These are phyloP conservation scores for Akanthomyces lecanii DNA, from an alignment of 2,329 filamentous ascomycete species.

Conservation along the genomic window DNA sequence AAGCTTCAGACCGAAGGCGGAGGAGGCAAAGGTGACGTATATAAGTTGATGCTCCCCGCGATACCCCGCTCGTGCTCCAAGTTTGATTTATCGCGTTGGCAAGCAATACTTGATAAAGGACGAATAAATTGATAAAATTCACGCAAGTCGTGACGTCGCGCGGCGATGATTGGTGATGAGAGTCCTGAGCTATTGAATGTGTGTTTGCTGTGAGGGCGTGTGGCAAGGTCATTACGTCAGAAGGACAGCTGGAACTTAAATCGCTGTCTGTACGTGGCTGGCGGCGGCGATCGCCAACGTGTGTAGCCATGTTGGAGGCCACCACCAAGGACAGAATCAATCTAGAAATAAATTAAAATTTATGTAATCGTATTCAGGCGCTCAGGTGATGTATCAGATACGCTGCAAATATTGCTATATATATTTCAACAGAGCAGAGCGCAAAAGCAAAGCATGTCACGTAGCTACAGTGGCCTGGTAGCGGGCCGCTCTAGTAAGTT, in stretches of 20 bases:
- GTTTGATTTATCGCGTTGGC: background rate
- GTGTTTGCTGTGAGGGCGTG: background rate
- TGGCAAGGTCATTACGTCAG: slow-evolving; percentile 17
- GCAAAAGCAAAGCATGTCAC: no score
- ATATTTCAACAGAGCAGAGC: no score
- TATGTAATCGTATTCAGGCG: no score
- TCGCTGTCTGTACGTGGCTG: background rate
- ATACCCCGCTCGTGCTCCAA: background rate
- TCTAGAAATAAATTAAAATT: no score
- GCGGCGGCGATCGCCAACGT: background rate
- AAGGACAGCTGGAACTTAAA: slow-evolving; percentile 1
- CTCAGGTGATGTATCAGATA: no score
- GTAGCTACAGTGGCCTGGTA: no score
- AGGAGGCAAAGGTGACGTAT: no score
- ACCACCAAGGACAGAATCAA: no score
- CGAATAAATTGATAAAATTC: background rate
- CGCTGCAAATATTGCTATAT: no score
- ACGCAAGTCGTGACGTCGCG: no score
- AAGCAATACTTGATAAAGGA: background rate
- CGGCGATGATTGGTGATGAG: background rate
- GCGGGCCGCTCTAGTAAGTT: no score
- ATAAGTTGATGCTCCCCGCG: background rate
- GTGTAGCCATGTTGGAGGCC: no score
- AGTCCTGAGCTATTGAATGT: slow-evolving; percentile 21
- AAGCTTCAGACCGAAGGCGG: background rate